phyloP scores from a whole-genome alignment of 192 early-diverging fungal species.

The Helicostylum pulchrum region DNA sequence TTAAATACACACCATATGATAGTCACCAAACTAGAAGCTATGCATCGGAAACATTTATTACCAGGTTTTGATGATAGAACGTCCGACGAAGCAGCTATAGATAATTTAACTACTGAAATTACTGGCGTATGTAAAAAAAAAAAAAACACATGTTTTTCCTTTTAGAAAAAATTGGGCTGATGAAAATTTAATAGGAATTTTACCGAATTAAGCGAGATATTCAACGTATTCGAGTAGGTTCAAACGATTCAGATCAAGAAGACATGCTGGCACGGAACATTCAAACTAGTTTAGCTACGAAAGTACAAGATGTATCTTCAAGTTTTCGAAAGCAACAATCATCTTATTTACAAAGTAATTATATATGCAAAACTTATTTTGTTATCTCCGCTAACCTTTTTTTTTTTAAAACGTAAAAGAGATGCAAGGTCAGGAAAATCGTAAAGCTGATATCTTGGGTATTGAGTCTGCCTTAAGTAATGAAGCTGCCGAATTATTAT shows the following conservation, averaged over 20 bases:
- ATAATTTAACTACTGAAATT: conserved; percentile 78
- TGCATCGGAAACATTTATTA: conserved; percentile 86
- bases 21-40: conserved; percentile 67
- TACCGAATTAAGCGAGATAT: conserved; percentile 76
- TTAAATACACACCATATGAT: conserved; percentile 10
- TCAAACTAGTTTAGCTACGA: conserved; percentile 82
- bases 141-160: not conserved
- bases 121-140: conserved; percentile 75
- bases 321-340: conserved; percentile 88
- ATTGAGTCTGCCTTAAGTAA: conserved; percentile 25
- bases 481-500: conserved; percentile 30
- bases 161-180: not conserved
- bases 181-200: conserved; percentile 62
- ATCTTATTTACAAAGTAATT: conserved; percentile 78
- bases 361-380: not conserved
- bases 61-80: conserved; percentile 93
- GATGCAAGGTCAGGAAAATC: conserved; percentile 37
- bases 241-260: conserved; percentile 55
- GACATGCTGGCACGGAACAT: conserved; percentile 77
- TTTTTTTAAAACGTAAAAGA: conserved; percentile 22
- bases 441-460: conserved; percentile 36
- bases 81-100: conserved; percentile 77
- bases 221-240: conserved; percentile 62
- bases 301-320: conserved; percentile 81
- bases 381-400: not conserved